phyloP scores from a whole-genome alignment of 805 yeast species.

The Jamesozyma lodderae region DNA sequence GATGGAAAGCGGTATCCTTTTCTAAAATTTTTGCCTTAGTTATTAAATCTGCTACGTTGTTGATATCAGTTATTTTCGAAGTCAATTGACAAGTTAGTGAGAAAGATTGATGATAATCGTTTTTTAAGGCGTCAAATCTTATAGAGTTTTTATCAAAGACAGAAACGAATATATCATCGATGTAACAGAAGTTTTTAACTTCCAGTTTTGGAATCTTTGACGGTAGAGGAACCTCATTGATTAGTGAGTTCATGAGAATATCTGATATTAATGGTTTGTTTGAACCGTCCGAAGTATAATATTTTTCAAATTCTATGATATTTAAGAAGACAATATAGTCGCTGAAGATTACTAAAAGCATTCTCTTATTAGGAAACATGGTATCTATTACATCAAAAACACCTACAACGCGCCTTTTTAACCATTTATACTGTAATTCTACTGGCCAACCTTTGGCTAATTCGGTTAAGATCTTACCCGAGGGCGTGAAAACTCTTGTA shows the following conservation, averaged over 20 bases:
- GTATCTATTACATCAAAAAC: constrained; percentile 44
- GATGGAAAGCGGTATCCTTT: constrained; percentile 78
- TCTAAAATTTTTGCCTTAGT: constrained; percentile 64
- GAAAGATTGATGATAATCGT: constrained; percentile 9
- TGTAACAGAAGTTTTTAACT: constrained; percentile 60
- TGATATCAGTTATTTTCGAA: constrained; percentile 22
- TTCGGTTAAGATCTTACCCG: constrained; percentile 81
- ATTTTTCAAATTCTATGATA: constrained; percentile 36
- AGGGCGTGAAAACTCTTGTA: constrained; percentile 75
- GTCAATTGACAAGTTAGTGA: constrained; percentile 21
- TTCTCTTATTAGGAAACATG: constrained; percentile 31
- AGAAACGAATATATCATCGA: constrained; percentile 46
- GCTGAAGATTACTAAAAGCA: constrained; percentile 67
- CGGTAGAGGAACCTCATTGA: constrained; percentile 71
- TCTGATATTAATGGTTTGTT: constrained; percentile 58
- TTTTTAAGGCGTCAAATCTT: constrained; percentile 23
- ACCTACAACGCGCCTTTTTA: constrained; percentile 75
- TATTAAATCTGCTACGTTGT: constrained; percentile 44
- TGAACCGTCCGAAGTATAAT: constrained; percentile 12
- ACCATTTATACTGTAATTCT: constrained; percentile 82
- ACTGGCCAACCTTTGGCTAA: constrained; percentile 82
- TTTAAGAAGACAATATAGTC: constrained; percentile 65
- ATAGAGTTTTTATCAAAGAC: constrained; percentile 28
- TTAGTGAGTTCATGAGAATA: constrained; percentile 79
- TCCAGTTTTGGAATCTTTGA: constrained; percentile 55